Base-by-base conservation (phyloP, 495 filamentous ascomycete species). In the Tuber brumale region DNA sequence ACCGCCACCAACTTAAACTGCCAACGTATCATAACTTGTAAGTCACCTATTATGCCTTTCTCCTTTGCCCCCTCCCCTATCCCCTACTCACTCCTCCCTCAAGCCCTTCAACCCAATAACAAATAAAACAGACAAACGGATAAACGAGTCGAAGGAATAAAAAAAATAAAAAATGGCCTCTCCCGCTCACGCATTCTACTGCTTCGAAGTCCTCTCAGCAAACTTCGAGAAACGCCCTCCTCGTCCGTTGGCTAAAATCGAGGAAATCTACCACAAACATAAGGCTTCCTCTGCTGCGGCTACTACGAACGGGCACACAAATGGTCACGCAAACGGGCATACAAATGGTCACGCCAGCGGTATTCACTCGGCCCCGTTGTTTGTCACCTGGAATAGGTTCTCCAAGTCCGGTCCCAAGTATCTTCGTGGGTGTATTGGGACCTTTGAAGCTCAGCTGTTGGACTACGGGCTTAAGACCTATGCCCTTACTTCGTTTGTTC, bases 351-450 rank as follows among this genome's bases (percentile, higher is more conserved):
- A 70, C 23, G 31, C 19, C 7, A 35, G 44, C 10, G 35, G 70
- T 44, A 82, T 84, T 86, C 75, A 70, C 48, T 72, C 71, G 35
- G 86, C 85, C 71, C 95, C 95, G 8, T 87, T 99, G 21, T 99
- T 99, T 83, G 92, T 99, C 21, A 98, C 95, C 0, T 99, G 96
- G 95, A 97, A 97, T 84, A 92, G 89, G 1, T 72, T 92, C 42
- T 89, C 88, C 6, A 76, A 83, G 0, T 86, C 86, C 39, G 87
- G 88, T 75, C 89, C 88, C 23, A 83, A 87, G 74, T 91, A 89
- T 79, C 88, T 99, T 23, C 92, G 95, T 70, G 95, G 95, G 44
- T 99, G 95, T 87, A 99, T 99, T 81, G 95, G 95, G 78, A 99
- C 95, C 0, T 98, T 98, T 82, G 94, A 95, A 75, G 83, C 90